Evolutionary conservation across 2,329 filamentous ascomycete genomes (phyloP), one percentile per base, ranked within the genome.

Genomic region (Pseudocercospora fuligena): DNA sequence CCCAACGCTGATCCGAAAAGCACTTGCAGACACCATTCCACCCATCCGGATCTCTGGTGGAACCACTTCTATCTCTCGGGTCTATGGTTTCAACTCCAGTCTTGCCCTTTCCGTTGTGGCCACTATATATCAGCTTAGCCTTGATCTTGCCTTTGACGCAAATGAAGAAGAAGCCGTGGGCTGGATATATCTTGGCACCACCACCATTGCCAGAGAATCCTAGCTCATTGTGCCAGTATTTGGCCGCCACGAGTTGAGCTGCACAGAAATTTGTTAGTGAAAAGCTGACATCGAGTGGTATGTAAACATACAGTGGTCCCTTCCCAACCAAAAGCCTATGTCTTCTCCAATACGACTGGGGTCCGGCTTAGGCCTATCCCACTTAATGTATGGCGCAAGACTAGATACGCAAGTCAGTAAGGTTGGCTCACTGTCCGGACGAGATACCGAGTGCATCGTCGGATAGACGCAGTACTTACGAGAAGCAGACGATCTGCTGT

Each of bases 201-300:
- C 58, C 58, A 5, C 58, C 40, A 21, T 29, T 61, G 40, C 58
- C 40, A 21, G 14, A 11, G 58, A 61, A 61, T 9, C 33, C 21
- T 16, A 61, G n/a, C 29, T 61, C 58, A n/a, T 61, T 46, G 19
- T 61, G 58, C 58, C 58, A 61, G 36, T 49, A 61, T 29, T 16
- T 47, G 58, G 49, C 21, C 8, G 58, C 58, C 8, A 61, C 16
- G 40, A 61, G 58, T 19, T 19, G 27, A 51, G 58, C 58, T 61
- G 23, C 14, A 14, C 9, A 21, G 23, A 11, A 31, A 1, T 16
- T 56, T 9, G 23, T 56, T 12, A 31, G 21, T 56, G 25, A 21
- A 31, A 27, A 21, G 12, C 8, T 16, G 27, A 25, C 16, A 16
- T 29, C 3, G 12, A 33, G 23, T 5, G 27, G 27, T 16, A 16